Evolutionary conservation across 2,329 filamentous ascomycete species (phyloP).

Genomic region (Geosmithia putterillii): DNA sequence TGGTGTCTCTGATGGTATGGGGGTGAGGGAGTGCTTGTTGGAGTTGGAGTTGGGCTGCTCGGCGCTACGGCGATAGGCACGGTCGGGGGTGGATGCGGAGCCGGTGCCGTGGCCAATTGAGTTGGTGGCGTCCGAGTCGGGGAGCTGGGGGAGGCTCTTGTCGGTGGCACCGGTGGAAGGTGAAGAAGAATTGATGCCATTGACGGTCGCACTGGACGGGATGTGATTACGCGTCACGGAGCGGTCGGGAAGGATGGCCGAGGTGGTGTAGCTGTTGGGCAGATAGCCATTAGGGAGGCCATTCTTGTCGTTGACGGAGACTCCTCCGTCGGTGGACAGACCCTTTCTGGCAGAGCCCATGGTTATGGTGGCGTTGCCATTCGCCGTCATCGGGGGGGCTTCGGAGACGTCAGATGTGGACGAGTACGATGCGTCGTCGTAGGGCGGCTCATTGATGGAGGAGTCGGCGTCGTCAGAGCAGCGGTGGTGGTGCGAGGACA

Average conservation of each 20-base stretch:
- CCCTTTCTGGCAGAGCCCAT: conserved; percentile 49
- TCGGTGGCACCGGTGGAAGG: background rate
- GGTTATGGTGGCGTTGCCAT: conserved; percentile 36
- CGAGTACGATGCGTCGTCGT: conserved; percentile 40
- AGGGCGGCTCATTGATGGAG: conserved; percentile 37
- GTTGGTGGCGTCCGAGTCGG: background rate
- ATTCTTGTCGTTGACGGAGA: conserved; percentile 13
- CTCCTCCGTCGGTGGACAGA: conserved; percentile 24
- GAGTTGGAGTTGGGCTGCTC: conserved; percentile 3
- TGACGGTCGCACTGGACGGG: conserved; percentile 1
- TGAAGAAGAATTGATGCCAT: conserved; percentile 8
- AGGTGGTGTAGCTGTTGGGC: conserved; percentile 2
- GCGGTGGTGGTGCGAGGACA: conserved; percentile 21
- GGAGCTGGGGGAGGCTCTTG: conserved; percentile 1
- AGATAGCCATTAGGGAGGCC: background rate
- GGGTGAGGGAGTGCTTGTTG: background rate
- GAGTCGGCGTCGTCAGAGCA: too few relatives aligned
- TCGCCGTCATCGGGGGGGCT: conserved; percentile 22
- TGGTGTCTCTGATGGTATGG: conserved; percentile 3
- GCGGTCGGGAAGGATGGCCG: conserved; percentile 15
- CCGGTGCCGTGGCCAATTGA: background rate
- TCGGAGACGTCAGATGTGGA: conserved; percentile 41
- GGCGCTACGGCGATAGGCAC: conserved; percentile 2
- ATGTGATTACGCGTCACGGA: conserved; percentile 9
- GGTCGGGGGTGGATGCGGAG: background rate